These are phyloP conservation scores for Talaromyces islandicus DNA, from an alignment of 2,329 filamentous ascomycete genomes.

Conservation along the genomic window DNA sequence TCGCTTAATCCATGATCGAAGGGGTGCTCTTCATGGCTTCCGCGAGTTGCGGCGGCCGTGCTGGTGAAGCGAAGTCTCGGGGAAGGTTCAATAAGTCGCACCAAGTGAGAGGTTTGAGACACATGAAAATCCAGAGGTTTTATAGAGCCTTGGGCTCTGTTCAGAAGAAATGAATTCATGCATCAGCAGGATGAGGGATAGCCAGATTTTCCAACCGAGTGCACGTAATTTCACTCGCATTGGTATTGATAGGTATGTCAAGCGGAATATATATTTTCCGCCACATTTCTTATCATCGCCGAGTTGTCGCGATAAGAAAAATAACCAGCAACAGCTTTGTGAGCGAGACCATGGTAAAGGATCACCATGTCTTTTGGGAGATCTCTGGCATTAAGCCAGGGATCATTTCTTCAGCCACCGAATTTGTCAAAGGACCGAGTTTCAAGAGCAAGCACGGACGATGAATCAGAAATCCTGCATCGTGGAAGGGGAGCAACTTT, in stretches of 20 bases:
- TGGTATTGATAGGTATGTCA: neutral
- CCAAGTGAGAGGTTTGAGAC: slow-evolving; percentile 58
- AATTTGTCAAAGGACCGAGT: slow-evolving; percentile 4
- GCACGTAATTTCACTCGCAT: neutral
- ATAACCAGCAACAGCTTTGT: neutral
- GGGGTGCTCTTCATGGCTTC: slow-evolving; percentile 4
- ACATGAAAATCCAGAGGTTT: slow-evolving; percentile 59
- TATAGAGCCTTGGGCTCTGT: slow-evolving; percentile 66
- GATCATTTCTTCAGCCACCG: slow-evolving; percentile 12
- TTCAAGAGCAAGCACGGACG: neutral
- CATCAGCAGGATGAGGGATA: slow-evolving; percentile 38
- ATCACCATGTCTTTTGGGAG: slow-evolving; percentile 17
- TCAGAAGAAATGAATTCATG: slow-evolving; percentile 72
- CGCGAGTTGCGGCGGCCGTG: slow-evolving; percentile 21
- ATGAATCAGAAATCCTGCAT: slow-evolving; percentile 1
- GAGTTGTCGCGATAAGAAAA: neutral
- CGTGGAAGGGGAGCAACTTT: slow-evolving; percentile 40
- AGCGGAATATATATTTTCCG: neutral
- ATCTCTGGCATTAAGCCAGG: slow-evolving; percentile 17
- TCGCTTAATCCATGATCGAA: slow-evolving; percentile 16
- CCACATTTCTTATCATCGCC: neutral
- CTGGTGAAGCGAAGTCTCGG: slow-evolving; percentile 67
- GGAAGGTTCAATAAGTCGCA: slow-evolving; percentile 63
- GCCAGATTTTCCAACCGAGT: neutral
- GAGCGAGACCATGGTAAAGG: neutral